phyloP scores from a whole-genome alignment of 768 basidiomycete species.

The Amanita rubescens region DNA sequence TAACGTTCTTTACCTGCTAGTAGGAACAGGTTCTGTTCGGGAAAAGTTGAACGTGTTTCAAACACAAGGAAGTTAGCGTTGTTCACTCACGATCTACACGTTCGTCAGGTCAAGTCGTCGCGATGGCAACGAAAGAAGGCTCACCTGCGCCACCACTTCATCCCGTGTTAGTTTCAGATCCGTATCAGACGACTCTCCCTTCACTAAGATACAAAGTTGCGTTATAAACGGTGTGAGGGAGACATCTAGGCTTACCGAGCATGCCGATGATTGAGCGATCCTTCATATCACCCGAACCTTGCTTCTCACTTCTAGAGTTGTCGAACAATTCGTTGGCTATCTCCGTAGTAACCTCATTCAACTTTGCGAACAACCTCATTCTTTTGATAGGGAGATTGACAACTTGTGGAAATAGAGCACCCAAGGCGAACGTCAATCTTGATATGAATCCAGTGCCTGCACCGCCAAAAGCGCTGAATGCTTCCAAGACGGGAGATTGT shows the following conservation, averaged over 20 bases:
- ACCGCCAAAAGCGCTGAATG: constrained; percentile 23
- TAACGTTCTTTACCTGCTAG: constrained; percentile 5
- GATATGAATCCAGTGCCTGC: constrained; percentile 12
- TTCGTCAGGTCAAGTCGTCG: neutral
- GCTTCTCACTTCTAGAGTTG: constrained; percentile 11
- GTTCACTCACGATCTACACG: neutral
- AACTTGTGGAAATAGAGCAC: constrained; percentile 21
- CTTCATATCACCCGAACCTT: constrained; percentile 8
- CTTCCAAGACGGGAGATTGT: constrained; percentile 30
- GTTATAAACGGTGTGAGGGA: neutral
- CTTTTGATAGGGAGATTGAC: constrained; percentile 20
- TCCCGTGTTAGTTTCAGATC: constrained; percentile 27
- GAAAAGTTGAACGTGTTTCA: neutral
- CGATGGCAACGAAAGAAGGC: neutral
- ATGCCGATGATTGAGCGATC: constrained; percentile 21
- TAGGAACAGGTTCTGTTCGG: constrained; percentile 13
- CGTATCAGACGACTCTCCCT: constrained; percentile 20
- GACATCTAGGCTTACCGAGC: constrained; percentile 11
- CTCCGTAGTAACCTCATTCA: constrained; percentile 17
- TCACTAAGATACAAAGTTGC: constrained; percentile 20
- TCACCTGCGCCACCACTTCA: constrained; percentile 34
- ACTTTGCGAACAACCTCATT: constrained; percentile 13
- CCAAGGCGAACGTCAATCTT: constrained; percentile 14
- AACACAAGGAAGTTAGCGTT: neutral
- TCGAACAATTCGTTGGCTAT: constrained; percentile 24